Evolutionary conservation across 2,329 filamentous ascomycete species (phyloP).

Genomic region (Epichloe gansuensis): DNA sequence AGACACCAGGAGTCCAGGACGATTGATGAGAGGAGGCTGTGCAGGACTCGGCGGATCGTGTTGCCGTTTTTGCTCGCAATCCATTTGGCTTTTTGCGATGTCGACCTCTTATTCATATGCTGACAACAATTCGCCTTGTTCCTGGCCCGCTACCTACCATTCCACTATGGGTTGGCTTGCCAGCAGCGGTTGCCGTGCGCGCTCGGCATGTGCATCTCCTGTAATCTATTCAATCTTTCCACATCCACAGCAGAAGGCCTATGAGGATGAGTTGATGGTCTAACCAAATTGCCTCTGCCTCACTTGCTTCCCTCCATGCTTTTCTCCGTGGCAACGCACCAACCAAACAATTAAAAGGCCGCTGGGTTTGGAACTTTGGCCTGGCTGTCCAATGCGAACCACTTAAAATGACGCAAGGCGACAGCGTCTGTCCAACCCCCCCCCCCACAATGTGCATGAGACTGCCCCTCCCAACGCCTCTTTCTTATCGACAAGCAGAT

Average conservation of each 20-base stretch:
- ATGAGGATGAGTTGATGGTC: background rate
- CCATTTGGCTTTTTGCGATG: too few relatives aligned
- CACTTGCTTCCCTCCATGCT: background rate
- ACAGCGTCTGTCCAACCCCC: background rate
- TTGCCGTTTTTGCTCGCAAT: background rate
- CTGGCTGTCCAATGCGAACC: background rate
- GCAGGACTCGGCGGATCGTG: background rate
- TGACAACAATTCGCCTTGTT: too few relatives aligned
- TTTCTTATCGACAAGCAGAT: too few relatives aligned
- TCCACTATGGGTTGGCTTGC: background rate
- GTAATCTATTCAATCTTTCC: background rate
- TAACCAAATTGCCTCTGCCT: background rate
- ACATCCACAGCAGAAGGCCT: background rate
- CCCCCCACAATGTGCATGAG: background rate
- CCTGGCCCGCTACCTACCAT: too few relatives aligned
- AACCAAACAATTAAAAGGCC: background rate
- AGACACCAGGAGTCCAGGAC: background rate
- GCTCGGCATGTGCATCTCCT: background rate
- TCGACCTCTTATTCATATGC: too few relatives aligned
- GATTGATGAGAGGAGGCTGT: background rate
- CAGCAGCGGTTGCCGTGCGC: background rate
- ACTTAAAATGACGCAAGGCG: constrained; percentile 14
- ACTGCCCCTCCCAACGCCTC: constrained; percentile 3
- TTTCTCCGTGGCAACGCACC: background rate
- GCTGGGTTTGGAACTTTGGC: background rate